These are phyloP conservation scores for Pestalotiopsis sp. DNA, from an alignment of 2,329 filamentous ascomycete genomes.

Conservation along the genomic window DNA sequence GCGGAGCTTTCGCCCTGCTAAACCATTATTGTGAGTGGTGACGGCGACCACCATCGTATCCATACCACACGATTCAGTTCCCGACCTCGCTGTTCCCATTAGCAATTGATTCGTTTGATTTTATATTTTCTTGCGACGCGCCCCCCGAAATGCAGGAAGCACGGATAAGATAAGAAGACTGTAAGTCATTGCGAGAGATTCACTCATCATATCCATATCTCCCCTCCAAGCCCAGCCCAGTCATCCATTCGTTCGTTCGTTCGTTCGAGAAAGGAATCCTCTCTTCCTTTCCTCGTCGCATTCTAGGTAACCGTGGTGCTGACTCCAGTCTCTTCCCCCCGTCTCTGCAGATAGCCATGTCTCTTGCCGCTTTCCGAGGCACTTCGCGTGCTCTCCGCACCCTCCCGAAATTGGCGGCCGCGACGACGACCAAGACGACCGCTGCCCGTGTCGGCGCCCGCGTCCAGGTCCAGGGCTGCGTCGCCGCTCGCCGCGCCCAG, in stretches of 20 bases:
- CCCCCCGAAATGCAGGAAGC: constrained; percentile 3
- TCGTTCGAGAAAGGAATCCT: neutral
- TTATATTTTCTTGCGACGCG: neutral
- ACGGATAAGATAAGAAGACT: constrained; percentile 11
- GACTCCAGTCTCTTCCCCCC: constrained; percentile 3
- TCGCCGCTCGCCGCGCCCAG: constrained; percentile 37
- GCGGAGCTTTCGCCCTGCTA: neutral
- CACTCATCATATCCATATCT: neutral
- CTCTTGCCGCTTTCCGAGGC: constrained; percentile 49
- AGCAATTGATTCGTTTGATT: constrained; percentile 11
- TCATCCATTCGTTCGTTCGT: neutral
- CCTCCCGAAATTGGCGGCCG: constrained; percentile 34
- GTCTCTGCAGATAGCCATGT: constrained; percentile 40
- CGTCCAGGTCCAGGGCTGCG: constrained; percentile 13
- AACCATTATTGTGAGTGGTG: neutral
- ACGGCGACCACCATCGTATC: constrained; percentile 3
- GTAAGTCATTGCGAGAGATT: neutral
- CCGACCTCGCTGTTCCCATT: constrained; percentile 10
- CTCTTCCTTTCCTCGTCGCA: neutral
- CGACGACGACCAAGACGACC: constrained; percentile 19
- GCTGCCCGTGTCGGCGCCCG: constrained; percentile 1
- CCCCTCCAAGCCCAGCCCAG: neutral
- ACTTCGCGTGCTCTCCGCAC: constrained; percentile 49
- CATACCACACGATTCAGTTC: constrained; percentile 5
- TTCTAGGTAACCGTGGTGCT: neutral